phyloP scores from a whole-genome alignment of 192 early-diverging fungal genomes.

The Jimgerdemannia lactiflua region DNA sequence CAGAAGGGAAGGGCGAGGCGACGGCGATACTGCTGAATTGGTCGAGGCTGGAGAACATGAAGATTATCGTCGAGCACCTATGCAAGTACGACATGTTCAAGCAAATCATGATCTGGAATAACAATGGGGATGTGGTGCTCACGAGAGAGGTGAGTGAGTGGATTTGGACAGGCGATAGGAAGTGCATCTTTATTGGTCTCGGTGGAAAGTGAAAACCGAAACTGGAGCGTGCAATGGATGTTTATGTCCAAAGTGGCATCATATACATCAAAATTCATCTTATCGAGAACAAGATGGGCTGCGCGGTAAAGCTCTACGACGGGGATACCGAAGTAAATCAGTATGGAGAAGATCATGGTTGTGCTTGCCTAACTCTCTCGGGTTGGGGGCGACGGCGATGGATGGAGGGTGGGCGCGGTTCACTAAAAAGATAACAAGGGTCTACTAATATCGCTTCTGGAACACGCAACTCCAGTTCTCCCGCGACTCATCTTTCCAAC shows the following conservation, averaged over 20 bases:
- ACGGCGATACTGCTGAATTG: constrained; percentile 42
- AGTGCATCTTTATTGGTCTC: too few species aligned
- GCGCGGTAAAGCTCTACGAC: too few species aligned
- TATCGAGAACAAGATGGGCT: too few species aligned
- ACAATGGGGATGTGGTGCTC: constrained; percentile 41
- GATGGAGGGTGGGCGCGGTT: too few species aligned
- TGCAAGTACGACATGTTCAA: constrained; percentile 57
- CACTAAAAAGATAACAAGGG: too few species aligned
- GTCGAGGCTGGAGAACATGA: constrained; percentile 34
- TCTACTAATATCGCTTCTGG: too few species aligned
- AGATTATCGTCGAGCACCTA: constrained; percentile 43
- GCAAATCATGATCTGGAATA: constrained; percentile 53
- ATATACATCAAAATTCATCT: too few species aligned
- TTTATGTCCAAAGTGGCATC: background rate
- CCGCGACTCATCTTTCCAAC: background rate
- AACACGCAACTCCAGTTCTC: too few species aligned
- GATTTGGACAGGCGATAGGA: background rate
- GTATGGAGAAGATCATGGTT: too few species aligned
- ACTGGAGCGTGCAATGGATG: background rate
- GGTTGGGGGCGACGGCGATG: too few species aligned
- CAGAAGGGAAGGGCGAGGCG: constrained; percentile 39
- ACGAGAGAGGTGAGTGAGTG: constrained; percentile 33
- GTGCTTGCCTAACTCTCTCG: too few species aligned
- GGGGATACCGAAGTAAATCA: too few species aligned
- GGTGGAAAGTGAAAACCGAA: background rate